These are phyloP conservation scores for Fusarium poae DNA, from an alignment of 2,329 filamentous ascomycete genomes.

Conservation along the genomic window DNA sequence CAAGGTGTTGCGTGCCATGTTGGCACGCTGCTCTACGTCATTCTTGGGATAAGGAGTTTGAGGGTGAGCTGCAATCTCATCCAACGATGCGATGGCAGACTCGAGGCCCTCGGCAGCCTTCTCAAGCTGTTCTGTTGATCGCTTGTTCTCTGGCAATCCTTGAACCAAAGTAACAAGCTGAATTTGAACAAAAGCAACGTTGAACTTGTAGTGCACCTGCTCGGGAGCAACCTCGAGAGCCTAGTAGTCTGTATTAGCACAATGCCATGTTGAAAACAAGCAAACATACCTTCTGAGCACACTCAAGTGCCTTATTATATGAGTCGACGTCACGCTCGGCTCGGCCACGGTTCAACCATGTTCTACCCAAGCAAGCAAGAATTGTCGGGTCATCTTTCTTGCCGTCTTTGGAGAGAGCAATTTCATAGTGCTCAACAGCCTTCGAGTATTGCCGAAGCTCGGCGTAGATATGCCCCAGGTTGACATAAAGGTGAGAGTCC, in stretches of 20 bases:
- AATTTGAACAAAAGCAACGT: slow-evolving; percentile 97
- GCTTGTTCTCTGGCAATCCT: slow-evolving; percentile 78
- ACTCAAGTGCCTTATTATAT: slow-evolving; percentile 69
- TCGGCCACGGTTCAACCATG: slow-evolving; percentile 86
- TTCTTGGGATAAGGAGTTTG: slow-evolving; percentile 88
- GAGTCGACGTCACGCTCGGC: slow-evolving; percentile 69
- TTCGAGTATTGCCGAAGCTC: slow-evolving; percentile 92
- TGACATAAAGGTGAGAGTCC: slow-evolving; percentile 89
- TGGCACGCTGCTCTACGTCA: slow-evolving; percentile 93
- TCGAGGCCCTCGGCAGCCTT: slow-evolving; percentile 85
- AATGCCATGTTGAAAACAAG: neutral
- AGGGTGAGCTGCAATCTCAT: slow-evolving; percentile 72
- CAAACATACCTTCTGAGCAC: slow-evolving; percentile 70
- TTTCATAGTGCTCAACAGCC: slow-evolving; percentile 95
- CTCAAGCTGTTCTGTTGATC: slow-evolving; percentile 83
- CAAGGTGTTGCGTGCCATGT: slow-evolving; percentile 97
- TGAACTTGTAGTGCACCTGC: slow-evolving; percentile 94
- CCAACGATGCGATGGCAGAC: slow-evolving; percentile 80
- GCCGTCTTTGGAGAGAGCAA: slow-evolving; percentile 82
- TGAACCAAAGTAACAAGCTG: slow-evolving; percentile 89
- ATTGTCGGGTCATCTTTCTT: slow-evolving; percentile 80
- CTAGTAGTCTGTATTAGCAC: slow-evolving; percentile 54
- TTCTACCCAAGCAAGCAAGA: slow-evolving; percentile 86
- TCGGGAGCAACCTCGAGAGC: slow-evolving; percentile 84
- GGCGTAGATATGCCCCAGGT: slow-evolving; percentile 91